Evolutionary conservation across 768 basidiomycete genomes (phyloP), one percentile per base, ranked within the genome.

Genomic region (Pleurotus ostreatus): DNA sequence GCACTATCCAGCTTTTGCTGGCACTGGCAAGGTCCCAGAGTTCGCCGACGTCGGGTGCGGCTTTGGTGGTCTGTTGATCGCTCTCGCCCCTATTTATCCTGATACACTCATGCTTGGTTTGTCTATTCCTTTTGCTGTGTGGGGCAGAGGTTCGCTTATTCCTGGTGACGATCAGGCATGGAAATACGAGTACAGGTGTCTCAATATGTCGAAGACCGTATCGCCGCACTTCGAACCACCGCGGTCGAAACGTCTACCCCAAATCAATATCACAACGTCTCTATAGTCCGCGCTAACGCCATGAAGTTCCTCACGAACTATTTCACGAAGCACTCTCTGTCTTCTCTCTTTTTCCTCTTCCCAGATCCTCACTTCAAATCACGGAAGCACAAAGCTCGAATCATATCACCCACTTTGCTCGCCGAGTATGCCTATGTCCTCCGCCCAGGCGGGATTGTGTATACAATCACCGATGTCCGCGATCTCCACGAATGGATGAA

Each of bases 221-320:
- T 99, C 65, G 74, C 82, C 37, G 97, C 96, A n/a, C 80, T 94
- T 40, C 88, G 97, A n/a, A 75, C 89, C 46, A 81, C 82, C 43
- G 71, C 80, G 47, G 69, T 69, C 54, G 60, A 70, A 5, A 58
- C 55, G 43, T 54, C 68, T 26, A 40, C 63, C 7, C 66, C 75
- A 1, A 72, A 79, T 2, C 79, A 82, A 43, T 94, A 85, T 70
- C 84, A 92, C 62, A 98, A 98, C 69, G 83, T 97, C 55, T 94
- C 93, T 37, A 84, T 98, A 60, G 89, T 97, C 60, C 87, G 97
- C 49, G 95, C 92, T 12, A 99, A 99, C 68, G 89, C 94, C 46
- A 98, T 98, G 95, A 98, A 98, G 74, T 98, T 98, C 70, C 79
- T 98, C 55, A 91, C 95, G 5, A 98, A 98, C 71, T 98, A 94